Evolutionary conservation across 805 yeast genomes (phyloP), one percentile per base, ranked within the genome.

Genomic region (Yarrowia sp.): DNA sequence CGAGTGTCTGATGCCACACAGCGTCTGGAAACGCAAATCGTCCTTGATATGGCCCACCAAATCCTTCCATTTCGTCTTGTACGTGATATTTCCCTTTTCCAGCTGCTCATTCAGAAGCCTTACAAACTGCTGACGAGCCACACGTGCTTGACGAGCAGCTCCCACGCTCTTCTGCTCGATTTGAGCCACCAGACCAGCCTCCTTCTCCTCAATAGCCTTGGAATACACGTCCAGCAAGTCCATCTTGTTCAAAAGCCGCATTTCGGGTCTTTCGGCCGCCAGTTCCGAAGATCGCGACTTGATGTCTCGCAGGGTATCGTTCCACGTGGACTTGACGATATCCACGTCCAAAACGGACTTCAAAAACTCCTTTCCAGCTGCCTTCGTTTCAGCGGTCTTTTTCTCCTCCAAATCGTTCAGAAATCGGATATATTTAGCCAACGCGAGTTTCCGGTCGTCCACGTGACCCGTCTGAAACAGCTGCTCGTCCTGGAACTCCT

Each of bases 1-100:
- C 19, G 50, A 39, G 0, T 97, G 97, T 53, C 84, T 81, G 66
- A 92, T 82, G 0, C 96, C 97, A 68, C 92, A 81, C 43, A 92
- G 70, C 24, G 82, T 85, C 15, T 84, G 72, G 73, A 89, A 92
- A 15, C 85, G 78, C 55, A 79, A 80, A 69, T 88, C 89, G 39
- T 84, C 83, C 69, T 85, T 85, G 0, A 91, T 72, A 6, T 73
- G 69, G 0, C 82, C 78, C 49, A 84, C 81, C 1, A 90, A 73
- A 30, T 87, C 88, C 58, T 76, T 77, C 87, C 96, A 92, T 63
- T 77, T 79, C 1, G 89, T 79, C 68, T 83, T 83, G 1, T 89
- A 86, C 9, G 76, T 75, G 33, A 88, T 77, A 15, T 73, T 70
- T 0, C 79, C 78, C 9, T 71, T 56, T 0, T 70, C 70, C 38